These are phyloP conservation scores for Trichoderma asperellum DNA, from an alignment of 2,329 filamentous ascomycete species.

Conservation along the genomic window DNA sequence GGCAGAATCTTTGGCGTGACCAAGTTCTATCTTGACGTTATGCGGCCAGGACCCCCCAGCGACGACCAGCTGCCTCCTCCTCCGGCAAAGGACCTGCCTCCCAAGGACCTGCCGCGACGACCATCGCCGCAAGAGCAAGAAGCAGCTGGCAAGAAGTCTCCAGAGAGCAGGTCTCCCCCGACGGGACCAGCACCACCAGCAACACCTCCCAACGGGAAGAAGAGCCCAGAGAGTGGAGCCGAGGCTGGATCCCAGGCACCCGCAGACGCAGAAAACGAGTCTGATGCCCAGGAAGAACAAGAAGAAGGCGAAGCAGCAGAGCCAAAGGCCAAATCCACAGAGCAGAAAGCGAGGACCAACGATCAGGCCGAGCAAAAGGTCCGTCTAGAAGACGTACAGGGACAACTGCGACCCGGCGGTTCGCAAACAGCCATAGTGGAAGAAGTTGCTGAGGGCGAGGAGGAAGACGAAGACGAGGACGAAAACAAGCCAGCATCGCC, in stretches of 20 bases:
- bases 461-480: slow-evolving; percentile 41
- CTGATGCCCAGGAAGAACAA: slow-evolving; percentile 32
- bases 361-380: slow-evolving; percentile 56
- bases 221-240: slow-evolving; percentile 6
- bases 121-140: slow-evolving; percentile 34
- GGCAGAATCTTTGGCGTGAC: slow-evolving; percentile 92
- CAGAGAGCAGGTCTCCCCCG: slow-evolving; percentile 35
- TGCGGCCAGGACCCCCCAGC: slow-evolving; percentile 51
- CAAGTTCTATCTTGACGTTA: slow-evolving; percentile 92
- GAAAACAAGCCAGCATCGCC: slow-evolving; percentile 50
- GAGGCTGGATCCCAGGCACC: slow-evolving; percentile 31
- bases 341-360: slow-evolving; percentile 54
- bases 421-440: slow-evolving; percentile 33
- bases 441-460: slow-evolving; percentile 31
- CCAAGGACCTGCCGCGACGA: slow-evolving; percentile 33
- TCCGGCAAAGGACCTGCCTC: slow-evolving; percentile 42
- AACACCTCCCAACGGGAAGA: neutral
- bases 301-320: slow-evolving; percentile 37
- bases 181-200: neutral
- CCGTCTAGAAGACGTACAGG: slow-evolving; percentile 58
- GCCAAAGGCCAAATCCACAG: slow-evolving; percentile 32
- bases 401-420: slow-evolving; percentile 52
- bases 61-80: slow-evolving; percentile 43
- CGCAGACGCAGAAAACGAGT: slow-evolving; percentile 35
- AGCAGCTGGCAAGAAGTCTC: slow-evolving; percentile 32